Base-by-base conservation (phyloP, 1,284 basidiomycete species). In the Cryptococcus floricola region DNA sequence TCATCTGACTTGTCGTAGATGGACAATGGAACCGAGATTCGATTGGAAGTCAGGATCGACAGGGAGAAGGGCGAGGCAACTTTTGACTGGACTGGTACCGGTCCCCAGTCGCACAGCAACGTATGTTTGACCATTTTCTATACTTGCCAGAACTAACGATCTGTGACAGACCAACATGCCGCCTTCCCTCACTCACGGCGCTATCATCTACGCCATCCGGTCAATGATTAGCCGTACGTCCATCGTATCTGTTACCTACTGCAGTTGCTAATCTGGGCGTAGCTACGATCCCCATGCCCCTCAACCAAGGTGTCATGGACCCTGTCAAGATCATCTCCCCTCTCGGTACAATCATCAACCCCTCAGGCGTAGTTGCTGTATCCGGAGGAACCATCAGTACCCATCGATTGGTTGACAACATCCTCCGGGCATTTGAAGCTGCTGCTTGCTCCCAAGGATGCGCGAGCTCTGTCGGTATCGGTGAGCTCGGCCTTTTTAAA, bases 381-480 rank as follows among this genome's bases (percentile, higher is more conserved):
- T 93, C 90, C 58, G 91, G 89, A 27, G 90, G 91, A 6, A 96
- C 94, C 64, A 89, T 95, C 46, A 94, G 93, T 1, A 88, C 86
- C 13, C 94, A 97, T 73, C 83, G 94, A 13, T 89, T 97, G 55
- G 91, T 93, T 0, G 94, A 97, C 68, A 91, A 96, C 1, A 90
- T 97, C 8, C 79, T 97, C 48, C 88, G 87, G 68, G 93, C 93
- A 0, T 98, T 98, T 80, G 82, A 88, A 56, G 94, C 91, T 0
- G 89, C 86, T 48, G 90, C 93, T 13, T 94, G 93, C 0, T 91
- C 87, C 66, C 94, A 97, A 73, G 94, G 94, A 4, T 64, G 61
- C 59, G 63, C 59, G 60, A 90, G 88, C 73, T 93, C 91, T 68
- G 78, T 96, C 39, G 95, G 92, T 0, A 96, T 96, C 18, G 91